These are phyloP conservation scores for Penicillium capsulatum DNA, from an alignment of 2,329 filamentous ascomycete genomes.

Conservation along the genomic window DNA sequence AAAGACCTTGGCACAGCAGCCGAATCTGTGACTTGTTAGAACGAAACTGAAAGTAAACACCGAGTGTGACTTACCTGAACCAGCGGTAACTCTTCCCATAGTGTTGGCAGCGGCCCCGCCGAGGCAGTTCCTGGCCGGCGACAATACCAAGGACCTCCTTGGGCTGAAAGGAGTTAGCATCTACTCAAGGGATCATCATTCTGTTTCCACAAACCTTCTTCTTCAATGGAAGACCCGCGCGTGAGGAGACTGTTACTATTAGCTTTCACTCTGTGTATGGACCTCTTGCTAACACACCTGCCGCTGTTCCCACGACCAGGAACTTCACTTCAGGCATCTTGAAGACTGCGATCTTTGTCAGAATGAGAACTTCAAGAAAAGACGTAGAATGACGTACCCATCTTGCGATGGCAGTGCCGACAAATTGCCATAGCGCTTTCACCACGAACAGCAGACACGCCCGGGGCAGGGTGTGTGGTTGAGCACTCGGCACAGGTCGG, in stretches of 20 bases:
- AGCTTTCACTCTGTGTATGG: neutral
- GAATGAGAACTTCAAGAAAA: neutral
- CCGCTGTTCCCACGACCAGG: slow-evolving; percentile 60
- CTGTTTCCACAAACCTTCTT: slow-evolving; percentile 34
- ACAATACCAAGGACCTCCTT: slow-evolving; percentile 54
- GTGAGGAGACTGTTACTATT: slow-evolving; percentile 24
- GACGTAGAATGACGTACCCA: slow-evolving; percentile 49
- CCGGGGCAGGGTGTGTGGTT: slow-evolving; percentile 57
- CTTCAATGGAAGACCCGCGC: slow-evolving; percentile 29
- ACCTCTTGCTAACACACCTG: slow-evolving; percentile 34
- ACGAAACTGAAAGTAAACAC: too few species aligned
- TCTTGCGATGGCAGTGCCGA: slow-evolving; percentile 72
- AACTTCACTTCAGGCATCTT: slow-evolving; percentile 75
- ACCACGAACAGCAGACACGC: slow-evolving; percentile 68
- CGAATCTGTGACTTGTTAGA: slow-evolving; percentile 42
- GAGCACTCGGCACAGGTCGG: slow-evolving; percentile 77
- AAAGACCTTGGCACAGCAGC: slow-evolving; percentile 55
- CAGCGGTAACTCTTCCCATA: slow-evolving; percentile 55
- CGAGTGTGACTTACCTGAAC: slow-evolving; percentile 49
- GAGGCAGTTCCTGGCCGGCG: slow-evolving; percentile 52
- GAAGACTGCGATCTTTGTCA: slow-evolving; percentile 50
- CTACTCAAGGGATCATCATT: slow-evolving; percentile 1
- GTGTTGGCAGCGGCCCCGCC: slow-evolving; percentile 51
- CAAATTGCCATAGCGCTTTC: slow-evolving; percentile 71
- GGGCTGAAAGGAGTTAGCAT: slow-evolving; percentile 23